phyloP scores from a whole-genome alignment of 2,329 filamentous ascomycete species.

The Cryoendolithus antarcticus region DNA sequence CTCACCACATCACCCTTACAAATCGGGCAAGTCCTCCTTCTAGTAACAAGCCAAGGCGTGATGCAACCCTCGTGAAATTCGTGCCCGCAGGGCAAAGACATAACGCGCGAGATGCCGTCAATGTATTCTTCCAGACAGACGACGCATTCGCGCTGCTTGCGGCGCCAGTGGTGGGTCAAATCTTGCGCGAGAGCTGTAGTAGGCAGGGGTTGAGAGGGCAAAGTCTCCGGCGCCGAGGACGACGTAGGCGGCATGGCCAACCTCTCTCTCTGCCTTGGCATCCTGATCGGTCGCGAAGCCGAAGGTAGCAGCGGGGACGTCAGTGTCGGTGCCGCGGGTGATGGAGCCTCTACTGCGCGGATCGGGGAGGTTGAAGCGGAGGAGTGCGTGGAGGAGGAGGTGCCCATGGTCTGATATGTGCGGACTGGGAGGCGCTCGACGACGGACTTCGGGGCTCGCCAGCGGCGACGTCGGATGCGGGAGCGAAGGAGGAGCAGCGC shows the following conservation, averaged over 20 bases:
- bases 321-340: slow-evolving; percentile 38
- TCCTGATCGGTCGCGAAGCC: slow-evolving; percentile 25
- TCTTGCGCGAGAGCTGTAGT: slow-evolving; percentile 18
- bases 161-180: slow-evolving; percentile 48
- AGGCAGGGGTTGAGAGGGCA: too few species aligned
- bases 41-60: slow-evolving; percentile 91
- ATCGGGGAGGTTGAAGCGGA: slow-evolving; percentile 8
- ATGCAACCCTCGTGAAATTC: slow-evolving; percentile 98
- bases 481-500: slow-evolving; percentile 76
- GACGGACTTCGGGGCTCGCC: slow-evolving; percentile 94
- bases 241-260: too few species aligned
- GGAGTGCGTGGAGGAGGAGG: slow-evolving; percentile 36
- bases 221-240: too few species aligned
- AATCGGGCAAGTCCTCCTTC: slow-evolving; percentile 92
- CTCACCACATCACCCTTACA: slow-evolving; percentile 93
- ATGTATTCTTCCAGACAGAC: slow-evolving; percentile 95
- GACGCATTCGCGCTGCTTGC: slow-evolving; percentile 73
- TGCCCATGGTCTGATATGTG: slow-evolving; percentile 78
- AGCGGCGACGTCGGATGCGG: slow-evolving; percentile 75
- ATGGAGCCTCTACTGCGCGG: background rate
- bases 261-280: too few species aligned
- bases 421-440: slow-evolving; percentile 90
- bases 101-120: slow-evolving; percentile 85
- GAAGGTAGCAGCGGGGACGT: slow-evolving; percentile 67
- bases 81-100: slow-evolving; percentile 94